Evolutionary conservation across 2,329 filamentous ascomycete genomes (phyloP), one percentile per base, ranked within the genome.

Genomic region (Exophiala viscosa): DNA sequence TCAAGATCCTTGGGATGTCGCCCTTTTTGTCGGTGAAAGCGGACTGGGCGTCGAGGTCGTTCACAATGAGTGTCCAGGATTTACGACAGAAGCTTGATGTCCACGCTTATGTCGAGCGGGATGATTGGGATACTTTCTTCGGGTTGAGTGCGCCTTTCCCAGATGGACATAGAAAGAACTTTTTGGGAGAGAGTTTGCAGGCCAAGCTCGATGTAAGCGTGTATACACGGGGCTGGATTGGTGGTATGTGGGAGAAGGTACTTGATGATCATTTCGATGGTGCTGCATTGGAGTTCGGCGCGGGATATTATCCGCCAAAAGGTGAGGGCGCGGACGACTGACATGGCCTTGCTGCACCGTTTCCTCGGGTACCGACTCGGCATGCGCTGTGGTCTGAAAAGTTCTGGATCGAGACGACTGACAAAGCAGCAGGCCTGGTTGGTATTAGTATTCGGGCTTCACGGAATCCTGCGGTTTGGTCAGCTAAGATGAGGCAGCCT

Each of bases 291-390:
- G 34, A 36, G 10, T 36, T 36, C 14, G 34, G 34, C 2, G 34
- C 34, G 11, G 34, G 34, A 1, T 36, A 36, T 15, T 36, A 36
- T 36, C 34, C 34, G 14, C 34, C 34, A 15, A 36, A 15, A 7
- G 34, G 34, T 7, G 11, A 36, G 4, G 11, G 14, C 3, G 11
- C 33, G 14, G 33, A 13, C 10, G 43, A 65, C 33, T 64, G 54
- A 33, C 57, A 63, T 8, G 58, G 61, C n/a, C 20, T 23, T 23
- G n/a, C n/a, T n/a, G n/a, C n/a, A n/a, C n/a, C n/a, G n/a, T n/a
- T n/a, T n/a, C n/a, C n/a, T n/a, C n/a, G n/a, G n/a, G n/a, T n/a
- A n/a, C n/a, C n/a, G n/a, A n/a, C n/a, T n/a, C n/a, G 20, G 3
- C 20, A 23, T 23, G 20, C 20, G 20, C 6, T 3, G 3, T 23